phyloP scores from a whole-genome alignment of 2,329 filamentous ascomycete genomes.

The Drechmeria coniospora region DNA sequence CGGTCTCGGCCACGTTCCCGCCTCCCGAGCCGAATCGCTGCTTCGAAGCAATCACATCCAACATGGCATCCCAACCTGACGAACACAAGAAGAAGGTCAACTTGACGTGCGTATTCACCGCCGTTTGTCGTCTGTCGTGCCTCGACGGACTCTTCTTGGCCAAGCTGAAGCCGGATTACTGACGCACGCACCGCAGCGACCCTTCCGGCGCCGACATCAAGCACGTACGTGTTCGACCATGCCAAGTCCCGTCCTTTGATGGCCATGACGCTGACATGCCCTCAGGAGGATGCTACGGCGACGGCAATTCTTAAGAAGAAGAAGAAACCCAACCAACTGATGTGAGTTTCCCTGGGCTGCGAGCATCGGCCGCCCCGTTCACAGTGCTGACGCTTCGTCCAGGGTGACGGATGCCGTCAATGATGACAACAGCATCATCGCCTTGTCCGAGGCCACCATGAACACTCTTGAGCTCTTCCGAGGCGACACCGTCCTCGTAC shows the following conservation, averaged over 20 bases:
- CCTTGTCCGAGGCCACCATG: constrained; percentile 97
- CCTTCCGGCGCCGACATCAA: constrained; percentile 77
- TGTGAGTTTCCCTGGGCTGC: constrained; percentile 42
- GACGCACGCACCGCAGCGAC: constrained; percentile 44
- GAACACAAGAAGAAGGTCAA: constrained; percentile 74
- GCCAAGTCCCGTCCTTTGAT: constrained; percentile 5
- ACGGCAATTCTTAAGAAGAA: constrained; percentile 99
- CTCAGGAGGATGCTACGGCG: constrained; percentile 72
- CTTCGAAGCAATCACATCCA: constrained; percentile 23
- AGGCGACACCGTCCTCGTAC: constrained; percentile 92
- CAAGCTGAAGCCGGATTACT: constrained; percentile 15
- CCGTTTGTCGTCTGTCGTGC: not conserved
- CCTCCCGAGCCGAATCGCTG: constrained; percentile 11
- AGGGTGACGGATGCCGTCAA: constrained; percentile 97
- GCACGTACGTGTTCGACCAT: constrained; percentile 42
- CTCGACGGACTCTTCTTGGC: not conserved
- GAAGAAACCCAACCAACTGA: constrained; percentile 99
- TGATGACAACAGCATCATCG: constrained; percentile 99
- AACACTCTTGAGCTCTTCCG: constrained; percentile 96
- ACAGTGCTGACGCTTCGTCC: constrained; percentile 5
- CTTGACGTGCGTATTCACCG: constrained; percentile 47
- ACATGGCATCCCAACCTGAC: constrained; percentile 54
- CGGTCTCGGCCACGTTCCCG: constrained; percentile 10
- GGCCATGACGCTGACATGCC: constrained; percentile 13
- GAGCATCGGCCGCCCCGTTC: not conserved